Base-by-base conservation (phyloP, 768 basidiomycete species). In the Crassisporium funariophilum region DNA sequence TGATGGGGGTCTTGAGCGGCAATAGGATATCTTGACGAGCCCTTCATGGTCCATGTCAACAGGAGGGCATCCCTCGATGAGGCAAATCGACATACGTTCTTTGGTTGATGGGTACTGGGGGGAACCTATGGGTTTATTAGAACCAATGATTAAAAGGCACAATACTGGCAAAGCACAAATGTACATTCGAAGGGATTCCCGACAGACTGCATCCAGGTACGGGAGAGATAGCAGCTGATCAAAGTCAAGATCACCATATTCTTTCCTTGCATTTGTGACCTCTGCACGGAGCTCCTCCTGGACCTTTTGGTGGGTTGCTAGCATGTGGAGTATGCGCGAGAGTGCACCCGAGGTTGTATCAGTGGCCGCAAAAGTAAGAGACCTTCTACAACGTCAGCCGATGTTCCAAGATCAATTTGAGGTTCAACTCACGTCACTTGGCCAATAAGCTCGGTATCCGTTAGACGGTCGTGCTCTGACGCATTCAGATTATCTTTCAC, bases 401-500 rank as follows among this genome's bases (percentile, higher is more conserved):
- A 16, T 25, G 8, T 5, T n/a, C 19, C 25, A 13, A 13, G 8
- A 6, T 15, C 17, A 8, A 37, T 10, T 12, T 17, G 4, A 4
- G 9, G 16, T 27, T 37, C n/a, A 20, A 20, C 49, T n/a, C 33
- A 57, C 53, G 52, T 41, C 10, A 64, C 56, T 35, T 75, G 75
- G 0, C 59, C 73, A 9, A 73, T 54, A 0, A 77, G 47, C 49
- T 77, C 70, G 5, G 64, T 60, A 13, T 66, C 63, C 39, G 60
- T 52, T 8, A 70, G 42, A 4, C 57, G 53, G 23, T 69, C 67
- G 16, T 62, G 61, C n/a, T 60, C 60, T 4, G 56, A 57, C 2
- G 66, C 63, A 3, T 47, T 50, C 22, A 64, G 54, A 46, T 74
- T 75, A 1, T 63, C 70, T 46, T 62, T 63, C 47, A 75, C 74